Evolutionary conservation across 768 basidiomycete genomes (phyloP), one percentile per base, ranked within the genome.

Genomic region (Neoboletus magnificus): DNA sequence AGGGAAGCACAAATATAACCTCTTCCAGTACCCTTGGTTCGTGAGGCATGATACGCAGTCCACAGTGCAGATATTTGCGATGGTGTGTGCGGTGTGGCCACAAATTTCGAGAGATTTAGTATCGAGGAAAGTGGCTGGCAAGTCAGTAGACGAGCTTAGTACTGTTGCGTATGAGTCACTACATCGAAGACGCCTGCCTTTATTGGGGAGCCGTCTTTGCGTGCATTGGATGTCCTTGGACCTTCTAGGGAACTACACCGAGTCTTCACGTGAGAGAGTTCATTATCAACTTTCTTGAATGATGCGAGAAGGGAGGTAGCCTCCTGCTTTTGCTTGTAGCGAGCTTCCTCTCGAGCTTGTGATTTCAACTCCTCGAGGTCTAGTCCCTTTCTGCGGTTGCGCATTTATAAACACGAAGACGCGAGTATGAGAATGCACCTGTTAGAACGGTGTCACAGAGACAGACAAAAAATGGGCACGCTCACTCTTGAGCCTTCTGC

Each of bases 1-100:
- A 97, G 79, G 7, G 86, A 77, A 2, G 96, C 96, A 56, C 88
- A 95, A 29, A 98, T 79, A 67, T 82, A 93, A 11, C 91, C 91
- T 35, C 89, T 85, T 16, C 90, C 88, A 0, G 91, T 90, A 1
- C 91, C 85, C 11, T 82, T 79, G 1, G 91, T 87, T 30, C 90
- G 85, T 5, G 89, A 84, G 15, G 83, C 80, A 68, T 98, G 95
- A 66, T 95, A 98, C 0, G 89, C 81, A 4, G 84, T 90, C 96
- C 96, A 98, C 0, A 98, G 78, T 0, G 86, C 79, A 4, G 86
- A 81, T 62, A 99, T 80, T 66, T 91, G 89, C 11, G 82, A 80
- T 6, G 84, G 52, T 3, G 88, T 85, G 67, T 92, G 89, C 1
- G 88, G 82, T 11, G 80, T 79, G 25, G 81, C 74, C 54, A 90